Evolutionary conservation across 2,329 filamentous ascomycete genomes (phyloP), one percentile per base, ranked within the genome.

Genomic region (Penicillium frequentans): DNA sequence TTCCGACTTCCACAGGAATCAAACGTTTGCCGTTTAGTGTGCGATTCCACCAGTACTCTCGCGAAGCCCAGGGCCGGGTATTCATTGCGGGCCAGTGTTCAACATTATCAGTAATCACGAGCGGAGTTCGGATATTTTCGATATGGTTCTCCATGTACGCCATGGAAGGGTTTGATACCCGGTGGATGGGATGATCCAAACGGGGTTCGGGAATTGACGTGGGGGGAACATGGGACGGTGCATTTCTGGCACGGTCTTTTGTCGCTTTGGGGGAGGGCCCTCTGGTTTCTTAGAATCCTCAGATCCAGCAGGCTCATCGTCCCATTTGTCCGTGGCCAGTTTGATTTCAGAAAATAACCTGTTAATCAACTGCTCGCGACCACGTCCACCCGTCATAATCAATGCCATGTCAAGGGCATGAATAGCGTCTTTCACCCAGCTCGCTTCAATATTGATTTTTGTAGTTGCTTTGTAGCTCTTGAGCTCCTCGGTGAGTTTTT

Each of bases 1-100:
- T 81, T 0, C 95, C 93, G 2, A 95, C 74, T 72, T 98, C 93
- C 3, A 97, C 84, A 0, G 93, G 93, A 0, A 98, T 90, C 0
- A 96, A 82, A 11, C 95, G 83, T 31, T 87, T 81, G 0, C 95
- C 95, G 3, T 80, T 83, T 35, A 96, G 85, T 0, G 93, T 97
- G 54, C 80, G 82, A 11, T 84, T 81, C 11, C 91, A 79, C 55
- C 96, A 85, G 72, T 97, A 96, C 0, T 79, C 77, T 0, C 87
- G 86, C n/a, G 81, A 84, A 9, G 77, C 81, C 95, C 95, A 99
- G 0, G 86, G 84, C 1, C 81, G 79, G 0, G 81, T 77, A 2
- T 78, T 80, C n/a, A 89, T 74, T 0, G 93, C 93, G 0, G 93
- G 91, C 93, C 93, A 98, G 62, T 86, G 75, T 0, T 81, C 72